phyloP scores from a whole-genome alignment of 257 asterid species.

The Asclepias syriaca region DNA sequence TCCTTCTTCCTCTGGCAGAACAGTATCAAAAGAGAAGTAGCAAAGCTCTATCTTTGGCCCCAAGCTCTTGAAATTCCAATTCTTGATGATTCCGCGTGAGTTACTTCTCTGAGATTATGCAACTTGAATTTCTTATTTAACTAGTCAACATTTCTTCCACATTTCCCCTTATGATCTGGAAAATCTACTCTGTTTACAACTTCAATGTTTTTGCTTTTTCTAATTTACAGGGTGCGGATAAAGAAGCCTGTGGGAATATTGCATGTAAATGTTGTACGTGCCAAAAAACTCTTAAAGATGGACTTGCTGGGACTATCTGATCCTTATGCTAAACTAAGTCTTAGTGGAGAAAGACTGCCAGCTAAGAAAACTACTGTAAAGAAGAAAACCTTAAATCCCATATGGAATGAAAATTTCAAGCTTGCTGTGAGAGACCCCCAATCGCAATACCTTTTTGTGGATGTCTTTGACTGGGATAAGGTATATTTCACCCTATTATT shows the following conservation, averaged over 20 bases:
- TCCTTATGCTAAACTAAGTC: conserved; percentile 79
- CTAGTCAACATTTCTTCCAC: background rate
- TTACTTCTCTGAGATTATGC: conserved; percentile 6
- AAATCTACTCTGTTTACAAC: background rate
- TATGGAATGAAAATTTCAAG: conserved; percentile 88
- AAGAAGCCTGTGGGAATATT: conserved; percentile 85
- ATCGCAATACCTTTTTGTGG: conserved; percentile 58
- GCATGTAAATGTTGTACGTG: conserved; percentile 74
- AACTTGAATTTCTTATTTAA: background rate
- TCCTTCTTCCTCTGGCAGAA: conserved; percentile 41
- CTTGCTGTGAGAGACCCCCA: conserved; percentile 77
- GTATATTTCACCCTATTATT: conserved; percentile 23
- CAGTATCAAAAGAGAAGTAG: conserved; percentile 59
- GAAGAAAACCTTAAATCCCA: conserved; percentile 77
- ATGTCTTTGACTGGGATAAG: conserved; percentile 88
- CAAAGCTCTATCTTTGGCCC: conserved; percentile 81
- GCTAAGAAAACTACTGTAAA: conserved; percentile 67
- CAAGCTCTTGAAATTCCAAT: conserved; percentile 70
- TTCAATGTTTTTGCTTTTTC: background rate
- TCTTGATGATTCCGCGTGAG: conserved; percentile 77
- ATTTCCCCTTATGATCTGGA: background rate
- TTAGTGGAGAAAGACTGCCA: conserved; percentile 63
- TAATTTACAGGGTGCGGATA: conserved; percentile 44
- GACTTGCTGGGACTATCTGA: conserved; percentile 83
- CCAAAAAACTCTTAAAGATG: conserved; percentile 77